Evolutionary conservation across 208 protist species (phyloP).

Genomic region (Wallacemonas rigidus): DNA sequence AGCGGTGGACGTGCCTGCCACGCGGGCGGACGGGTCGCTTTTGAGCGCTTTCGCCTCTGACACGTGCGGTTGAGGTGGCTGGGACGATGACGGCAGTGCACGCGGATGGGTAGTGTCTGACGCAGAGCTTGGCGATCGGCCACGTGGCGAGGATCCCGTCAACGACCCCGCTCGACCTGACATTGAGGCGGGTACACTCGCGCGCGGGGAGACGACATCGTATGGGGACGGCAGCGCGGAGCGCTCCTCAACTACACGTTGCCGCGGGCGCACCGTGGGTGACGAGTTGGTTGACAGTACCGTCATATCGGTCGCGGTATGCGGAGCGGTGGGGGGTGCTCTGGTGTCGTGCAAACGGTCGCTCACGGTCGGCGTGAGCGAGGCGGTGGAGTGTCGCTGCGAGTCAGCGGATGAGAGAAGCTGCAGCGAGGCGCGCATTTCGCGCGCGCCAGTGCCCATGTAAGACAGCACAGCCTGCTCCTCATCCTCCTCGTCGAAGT

Average conservation of each 20-base stretch:
- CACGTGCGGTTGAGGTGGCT: too few relatives aligned
- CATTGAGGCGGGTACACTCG: too few relatives aligned
- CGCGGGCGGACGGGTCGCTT: too few relatives aligned
- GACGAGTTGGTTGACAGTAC: too few relatives aligned
- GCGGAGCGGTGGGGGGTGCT: neutral
- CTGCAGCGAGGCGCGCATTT: constrained; percentile 7
- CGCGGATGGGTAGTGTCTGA: neutral
- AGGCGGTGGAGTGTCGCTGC: neutral
- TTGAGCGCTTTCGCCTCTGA: too few relatives aligned
- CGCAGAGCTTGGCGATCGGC: neutral
- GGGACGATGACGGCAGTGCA: neutral
- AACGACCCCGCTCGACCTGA: neutral
- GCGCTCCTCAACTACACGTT: too few relatives aligned
- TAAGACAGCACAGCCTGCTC: constrained; percentile 63
- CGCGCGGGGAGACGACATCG: too few relatives aligned
- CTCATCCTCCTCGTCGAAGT: constrained; percentile 54
- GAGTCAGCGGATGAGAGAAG: neutral
- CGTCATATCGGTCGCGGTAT: too few relatives aligned
- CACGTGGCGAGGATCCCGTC: neutral
- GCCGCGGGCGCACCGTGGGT: too few relatives aligned
- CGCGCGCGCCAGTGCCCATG: constrained; percentile 32
- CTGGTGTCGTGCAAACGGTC: neutral
- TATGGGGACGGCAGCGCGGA: too few relatives aligned
- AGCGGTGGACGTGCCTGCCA: too few relatives aligned
- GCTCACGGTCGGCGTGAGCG: neutral